These are phyloP conservation scores for Blastobotrys indianensis DNA, from an alignment of 1,139 yeast genomes.

Conservation along the genomic window DNA sequence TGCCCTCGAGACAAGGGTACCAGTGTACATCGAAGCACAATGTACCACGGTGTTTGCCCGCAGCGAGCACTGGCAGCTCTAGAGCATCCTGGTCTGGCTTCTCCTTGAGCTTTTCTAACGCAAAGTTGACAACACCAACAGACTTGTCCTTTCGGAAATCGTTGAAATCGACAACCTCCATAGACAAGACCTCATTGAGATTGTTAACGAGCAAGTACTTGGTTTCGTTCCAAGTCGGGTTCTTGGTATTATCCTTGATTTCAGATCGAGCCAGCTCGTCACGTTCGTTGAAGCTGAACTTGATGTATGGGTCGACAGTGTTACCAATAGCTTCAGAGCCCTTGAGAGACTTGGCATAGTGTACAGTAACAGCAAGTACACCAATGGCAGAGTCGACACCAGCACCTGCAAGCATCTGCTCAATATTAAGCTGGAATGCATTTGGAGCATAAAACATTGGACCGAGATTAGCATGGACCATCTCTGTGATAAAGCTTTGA, in stretches of 20 bases:
- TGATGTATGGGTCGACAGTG: slow-evolving; percentile 84
- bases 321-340: slow-evolving; percentile 65
- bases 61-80: slow-evolving; percentile 58
- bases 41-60: slow-evolving; percentile 73
- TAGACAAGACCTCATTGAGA: slow-evolving; percentile 71
- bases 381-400: slow-evolving; percentile 80
- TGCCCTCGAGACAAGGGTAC: slow-evolving; percentile 75
- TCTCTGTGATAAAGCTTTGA: slow-evolving; percentile 69
- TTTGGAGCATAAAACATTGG: slow-evolving; percentile 84
- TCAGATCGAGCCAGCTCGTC: slow-evolving; percentile 60
- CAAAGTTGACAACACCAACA: slow-evolving; percentile 73
- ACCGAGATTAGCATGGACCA: slow-evolving; percentile 80
- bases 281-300: slow-evolving; percentile 43
- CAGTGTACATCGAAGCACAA: slow-evolving; percentile 63
- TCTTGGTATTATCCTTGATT: slow-evolving; percentile 54
- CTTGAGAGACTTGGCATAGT: slow-evolving; percentile 60
- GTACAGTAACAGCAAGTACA: slow-evolving; percentile 63
- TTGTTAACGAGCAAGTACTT: slow-evolving; percentile 63
- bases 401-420: slow-evolving; percentile 83
- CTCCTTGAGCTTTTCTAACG: slow-evolving; percentile 57
- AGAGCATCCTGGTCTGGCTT: slow-evolving; percentile 49
- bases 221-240: slow-evolving; percentile 83
- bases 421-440: slow-evolving; percentile 85
- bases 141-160: slow-evolving; percentile 74
- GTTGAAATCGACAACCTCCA: slow-evolving; percentile 67